Evolutionary conservation across 768 basidiomycete species (phyloP), one percentile per base, ranked within the genome.

Genomic region (Kwoniella mangroviensis): DNA sequence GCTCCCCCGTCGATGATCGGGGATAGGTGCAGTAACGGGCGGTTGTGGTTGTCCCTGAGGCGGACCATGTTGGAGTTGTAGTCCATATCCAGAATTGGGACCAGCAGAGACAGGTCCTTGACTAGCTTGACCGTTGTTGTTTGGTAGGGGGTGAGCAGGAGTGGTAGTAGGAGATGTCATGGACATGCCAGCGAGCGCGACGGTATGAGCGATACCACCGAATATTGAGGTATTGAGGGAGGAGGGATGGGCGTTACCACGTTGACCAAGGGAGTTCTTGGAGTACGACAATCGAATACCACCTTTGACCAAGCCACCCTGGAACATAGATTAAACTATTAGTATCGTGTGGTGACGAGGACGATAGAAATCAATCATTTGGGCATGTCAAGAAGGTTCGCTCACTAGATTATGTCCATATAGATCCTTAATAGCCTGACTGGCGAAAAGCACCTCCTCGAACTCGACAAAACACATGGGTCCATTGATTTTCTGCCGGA

Each of bases 381-480:
- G 34, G 34, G 34, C 34, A 34, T 34, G 34, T 28, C 34, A 58
- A 22, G 9, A 55, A 55, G 26, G 17, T 58, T 34, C 6, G 75
- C 81, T 76, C 66, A 80, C 81, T 52, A 99, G 86, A n/a, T 89
- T 92, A 80, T 94, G 88, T 26, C 97, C 97, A 67, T 97, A 94
- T 70, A 98, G 86, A 57, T 94, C 91, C 68, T 90, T 88, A 77
- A 98, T 86, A n/a, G 96, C 92, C 80, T 88, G 89, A 9, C 92
- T 89, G 11, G 97, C 97, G 78, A 86, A 88, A 11, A 86, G 83
- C 22, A 97, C 93, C 80, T 95, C 94, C 67, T 97, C 93, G 74
- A 98, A 99, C 92, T 99, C 97, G 55, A 98, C 94, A 82, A 98
- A 98, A 83, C 97, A 98, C 95, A 98, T 98, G 9, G 96, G 96